Evolutionary conservation across 768 basidiomycete genomes (phyloP), one percentile per base, ranked within the genome.

Genomic region (Tremella fuciformis): DNA sequence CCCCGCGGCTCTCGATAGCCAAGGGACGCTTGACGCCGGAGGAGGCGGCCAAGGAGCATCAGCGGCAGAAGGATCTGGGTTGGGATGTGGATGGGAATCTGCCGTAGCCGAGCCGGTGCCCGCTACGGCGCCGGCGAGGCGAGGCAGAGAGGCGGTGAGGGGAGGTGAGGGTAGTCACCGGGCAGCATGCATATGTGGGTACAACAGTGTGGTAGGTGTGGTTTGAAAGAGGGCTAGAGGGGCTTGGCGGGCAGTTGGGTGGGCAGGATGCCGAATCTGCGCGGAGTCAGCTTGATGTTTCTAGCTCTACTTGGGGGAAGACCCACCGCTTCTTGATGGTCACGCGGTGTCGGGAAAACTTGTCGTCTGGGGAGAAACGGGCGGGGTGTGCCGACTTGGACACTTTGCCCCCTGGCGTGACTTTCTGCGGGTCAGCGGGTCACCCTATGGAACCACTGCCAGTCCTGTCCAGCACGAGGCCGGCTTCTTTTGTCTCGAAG

Each of bases 371-470:
- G 13, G 94, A 97, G 80, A 98, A 98, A 40, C 96, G 91, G 15
- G 94, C 94, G 96, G 96, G 94, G 78, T 98, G 94, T 13, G 94
- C 96, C 56, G 91, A 94, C 78, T 92, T 94, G 22, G 94, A 91
- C 64, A 90, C 83, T 78, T 84, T 86, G 39, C 91, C 91, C 29
- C 79, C 80, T 42, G 87, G 82, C 15, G 88, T 91, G 41, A 83
- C 67, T 87, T 99, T 99, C 94, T 96, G 73, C 37, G 37, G 21
- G 8, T 38, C 38, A 34, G 50, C 38, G 40, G 19, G 53, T 52
- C 44, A 53, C 60, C 55, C 7, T 44, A 53, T 40, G 16, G n/a
- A n/a, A n/a, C n/a, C n/a, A n/a, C n/a, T n/a, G n/a, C n/a, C n/a
- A n/a, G n/a, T n/a, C n/a, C n/a, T n/a, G n/a, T n/a, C n/a, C n/a